phyloP scores from a whole-genome alignment of 78 protist genomes.

The Trichosphaerium sp. region DNA sequence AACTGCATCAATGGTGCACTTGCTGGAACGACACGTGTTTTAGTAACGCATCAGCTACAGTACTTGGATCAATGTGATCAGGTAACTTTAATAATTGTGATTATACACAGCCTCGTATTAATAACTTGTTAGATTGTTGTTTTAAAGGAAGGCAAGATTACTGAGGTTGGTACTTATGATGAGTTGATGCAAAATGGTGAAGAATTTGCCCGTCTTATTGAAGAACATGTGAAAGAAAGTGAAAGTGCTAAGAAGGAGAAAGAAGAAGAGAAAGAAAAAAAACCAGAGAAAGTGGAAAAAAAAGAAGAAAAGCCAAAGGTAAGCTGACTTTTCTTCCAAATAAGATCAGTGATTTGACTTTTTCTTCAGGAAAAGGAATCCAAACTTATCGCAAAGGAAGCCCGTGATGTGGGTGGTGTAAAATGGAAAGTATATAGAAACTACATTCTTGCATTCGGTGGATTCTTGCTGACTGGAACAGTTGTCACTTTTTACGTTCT shows the following conservation, averaged over 20 bases:
- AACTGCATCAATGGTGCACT: constrained; percentile 44
- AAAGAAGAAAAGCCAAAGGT: not conserved
- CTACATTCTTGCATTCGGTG: constrained; percentile 27
- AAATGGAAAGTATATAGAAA: constrained; percentile 2
- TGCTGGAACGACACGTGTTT: constrained; percentile 39
- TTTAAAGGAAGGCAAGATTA: constrained; percentile 59
- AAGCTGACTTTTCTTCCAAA: too few relatives aligned
- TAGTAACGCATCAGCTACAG: constrained; percentile 67
- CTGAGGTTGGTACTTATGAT: constrained; percentile 37
- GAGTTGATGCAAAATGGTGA: constrained; percentile 18
- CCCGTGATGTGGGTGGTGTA: constrained; percentile 30
- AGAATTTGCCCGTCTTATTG: constrained; percentile 25
- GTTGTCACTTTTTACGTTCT: not conserved
- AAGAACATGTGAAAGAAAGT: constrained; percentile 2
- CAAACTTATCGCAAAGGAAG: constrained; percentile 31
- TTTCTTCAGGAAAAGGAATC: not conserved
- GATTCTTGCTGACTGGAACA: not conserved
- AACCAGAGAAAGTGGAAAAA: constrained; percentile 13
- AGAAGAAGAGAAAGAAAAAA: not conserved
- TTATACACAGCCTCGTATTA: too few relatives aligned
- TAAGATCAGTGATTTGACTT: not conserved
- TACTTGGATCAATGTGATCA: constrained; percentile 16
- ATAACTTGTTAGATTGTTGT: constrained; percentile 5
- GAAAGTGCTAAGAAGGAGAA: not conserved
- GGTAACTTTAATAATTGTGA: not conserved